Conservation (phyloP, 257 asterid genomes). For the Fraxinus anomala region DNA sequence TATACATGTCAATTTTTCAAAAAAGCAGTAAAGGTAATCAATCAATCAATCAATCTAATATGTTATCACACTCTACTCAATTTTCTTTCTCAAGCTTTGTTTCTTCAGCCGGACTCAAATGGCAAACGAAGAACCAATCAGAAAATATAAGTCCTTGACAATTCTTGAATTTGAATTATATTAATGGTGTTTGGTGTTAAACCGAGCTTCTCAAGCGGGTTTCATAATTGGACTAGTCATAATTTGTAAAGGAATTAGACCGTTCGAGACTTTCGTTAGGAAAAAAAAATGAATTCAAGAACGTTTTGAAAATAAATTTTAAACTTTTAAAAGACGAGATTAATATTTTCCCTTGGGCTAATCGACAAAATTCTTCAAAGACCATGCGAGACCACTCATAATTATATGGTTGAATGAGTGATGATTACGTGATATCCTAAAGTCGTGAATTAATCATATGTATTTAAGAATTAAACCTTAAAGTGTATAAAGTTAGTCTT, state of each 20-base stretch:
- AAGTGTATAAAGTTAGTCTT: no score
- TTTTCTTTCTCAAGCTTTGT: background rate
- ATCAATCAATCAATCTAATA: background rate
- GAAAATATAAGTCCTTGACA: background rate
- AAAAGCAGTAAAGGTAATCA: conserved; percentile 7
- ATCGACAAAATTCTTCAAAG: no score
- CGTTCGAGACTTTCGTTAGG: background rate
- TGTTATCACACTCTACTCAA: background rate
- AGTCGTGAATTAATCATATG: no score
- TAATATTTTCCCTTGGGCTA: no score
- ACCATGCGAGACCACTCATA: no score
- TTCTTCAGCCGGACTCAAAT: background rate
- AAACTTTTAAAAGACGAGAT: no score
- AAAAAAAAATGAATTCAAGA: no score
- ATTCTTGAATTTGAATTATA: no score
- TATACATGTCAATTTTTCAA: background rate
- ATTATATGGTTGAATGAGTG: no score
- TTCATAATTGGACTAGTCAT: background rate
- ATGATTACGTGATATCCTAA: no score
- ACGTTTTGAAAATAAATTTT: no score
- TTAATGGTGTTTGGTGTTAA: background rate
- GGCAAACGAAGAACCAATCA: background rate
- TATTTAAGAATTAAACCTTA: no score
- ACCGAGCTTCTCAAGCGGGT: background rate
- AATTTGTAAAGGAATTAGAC: background rate